Conservation (phyloP, 306 rosid species). For the Gastrolobium bilobum region DNA sequence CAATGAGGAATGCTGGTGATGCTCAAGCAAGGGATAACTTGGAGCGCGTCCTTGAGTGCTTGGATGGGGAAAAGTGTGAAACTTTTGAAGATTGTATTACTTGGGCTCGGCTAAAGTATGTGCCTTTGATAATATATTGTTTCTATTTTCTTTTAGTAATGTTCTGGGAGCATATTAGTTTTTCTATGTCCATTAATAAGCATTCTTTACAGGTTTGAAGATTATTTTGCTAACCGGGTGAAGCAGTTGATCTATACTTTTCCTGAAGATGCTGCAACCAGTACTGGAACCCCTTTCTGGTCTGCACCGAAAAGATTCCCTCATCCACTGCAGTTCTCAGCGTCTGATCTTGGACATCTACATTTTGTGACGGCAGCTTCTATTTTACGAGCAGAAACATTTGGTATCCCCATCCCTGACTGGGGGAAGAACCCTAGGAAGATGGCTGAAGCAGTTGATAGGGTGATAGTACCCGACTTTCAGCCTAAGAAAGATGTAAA, state of each 20-base stretch:
- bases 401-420: conserved; percentile 81
- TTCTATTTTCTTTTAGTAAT: conserved; percentile 1
- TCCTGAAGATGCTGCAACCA: conserved; percentile 88
- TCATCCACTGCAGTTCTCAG: conserved; percentile 74
- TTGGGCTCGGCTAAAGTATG: conserved; percentile 90
- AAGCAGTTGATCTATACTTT: conserved; percentile 90
- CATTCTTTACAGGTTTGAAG: conserved; percentile 73
- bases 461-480: conserved; percentile 78
- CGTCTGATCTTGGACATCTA: conserved; percentile 69
- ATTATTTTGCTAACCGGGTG: conserved; percentile 77
- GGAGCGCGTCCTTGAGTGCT: conserved; percentile 86
- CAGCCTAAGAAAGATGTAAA: conserved; percentile 77
- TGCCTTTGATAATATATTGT: background rate
- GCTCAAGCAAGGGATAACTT: conserved; percentile 91
- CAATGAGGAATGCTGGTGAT: conserved; percentile 79
- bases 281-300: conserved; percentile 91
- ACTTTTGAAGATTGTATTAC: conserved; percentile 78
- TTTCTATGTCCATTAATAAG: background rate
- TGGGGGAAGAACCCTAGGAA: conserved; percentile 75
- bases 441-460: conserved; percentile 78
- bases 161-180: background rate
- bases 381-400: conserved; percentile 81
- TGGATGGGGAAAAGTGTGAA: conserved; percentile 77
- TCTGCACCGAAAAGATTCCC: conserved; percentile 96
- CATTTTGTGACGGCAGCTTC: conserved; percentile 73